Conservation (phyloP, 163 green algal species). For the Scenedesmus sp. region DNA sequence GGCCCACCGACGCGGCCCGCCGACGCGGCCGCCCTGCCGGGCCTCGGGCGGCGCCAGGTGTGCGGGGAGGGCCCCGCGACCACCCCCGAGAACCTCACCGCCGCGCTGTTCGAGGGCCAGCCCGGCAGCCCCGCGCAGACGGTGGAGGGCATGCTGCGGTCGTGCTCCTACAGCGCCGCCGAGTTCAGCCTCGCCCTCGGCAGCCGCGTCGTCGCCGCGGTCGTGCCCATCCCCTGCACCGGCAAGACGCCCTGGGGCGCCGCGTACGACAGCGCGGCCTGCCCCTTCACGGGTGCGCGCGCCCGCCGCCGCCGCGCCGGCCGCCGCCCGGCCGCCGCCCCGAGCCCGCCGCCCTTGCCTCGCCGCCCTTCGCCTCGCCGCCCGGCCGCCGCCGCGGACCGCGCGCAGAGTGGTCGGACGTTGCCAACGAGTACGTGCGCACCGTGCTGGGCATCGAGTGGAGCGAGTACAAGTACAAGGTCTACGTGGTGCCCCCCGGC, state of each 20-base stretch:
- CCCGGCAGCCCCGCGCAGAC: conserved; percentile 31
- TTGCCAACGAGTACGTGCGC: conserved; percentile 38
- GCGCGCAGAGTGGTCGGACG: conserved; percentile 37
- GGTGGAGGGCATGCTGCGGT: conserved; percentile 30
- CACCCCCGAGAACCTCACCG: conserved; percentile 26
- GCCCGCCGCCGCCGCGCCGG: too few relatives aligned
- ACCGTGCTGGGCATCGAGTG: conserved; percentile 10
- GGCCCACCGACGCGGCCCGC: background rate
- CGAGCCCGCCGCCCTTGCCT: too few relatives aligned
- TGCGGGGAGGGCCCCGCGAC: conserved; percentile 34
- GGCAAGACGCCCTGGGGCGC: conserved; percentile 17
- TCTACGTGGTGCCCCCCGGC: conserved; percentile 21
- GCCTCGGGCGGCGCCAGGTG: conserved; percentile 7
- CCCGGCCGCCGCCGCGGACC: background rate
- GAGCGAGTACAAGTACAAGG: conserved; percentile 26
- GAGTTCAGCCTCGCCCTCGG: conserved; percentile 31
- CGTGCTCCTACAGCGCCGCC: conserved; percentile 43
- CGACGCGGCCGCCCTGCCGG: background rate
- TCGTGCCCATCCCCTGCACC: conserved; percentile 45
- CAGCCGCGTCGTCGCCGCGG: conserved; percentile 18
- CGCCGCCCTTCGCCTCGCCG: background rate
- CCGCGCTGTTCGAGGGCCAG: conserved; percentile 27
- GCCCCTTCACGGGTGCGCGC: conserved; percentile 35
- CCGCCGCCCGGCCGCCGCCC: too few relatives aligned
- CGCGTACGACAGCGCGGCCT: conserved; percentile 28